A percentile compares a stretch with the other conserved stretches of the same genome.
Conservation (phyloP, 177 flowering plant species). For the Tripterygium wilfordii region DNA sequence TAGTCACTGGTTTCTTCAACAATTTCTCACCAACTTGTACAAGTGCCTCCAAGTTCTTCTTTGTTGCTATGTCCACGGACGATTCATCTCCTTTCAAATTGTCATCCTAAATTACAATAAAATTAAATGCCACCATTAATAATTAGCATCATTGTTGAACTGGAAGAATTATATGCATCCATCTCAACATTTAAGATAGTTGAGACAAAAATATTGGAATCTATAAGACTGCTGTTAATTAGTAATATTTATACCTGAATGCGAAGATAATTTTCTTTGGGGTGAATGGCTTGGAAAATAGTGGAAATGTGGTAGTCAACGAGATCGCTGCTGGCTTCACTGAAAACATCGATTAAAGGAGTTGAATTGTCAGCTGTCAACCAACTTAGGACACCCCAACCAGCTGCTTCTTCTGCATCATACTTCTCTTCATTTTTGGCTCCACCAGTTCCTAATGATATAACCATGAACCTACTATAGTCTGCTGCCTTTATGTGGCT, state of each 20-base stretch:
- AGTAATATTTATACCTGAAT: slow-evolving; percentile 22
- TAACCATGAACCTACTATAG: slow-evolving; percentile 25
- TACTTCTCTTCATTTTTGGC: slow-evolving; percentile 23
- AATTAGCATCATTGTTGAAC: too few relatives aligned
- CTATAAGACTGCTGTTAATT: too few relatives aligned
- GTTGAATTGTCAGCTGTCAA: slow-evolving; percentile 10
- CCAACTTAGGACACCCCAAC: slow-evolving; percentile 53
- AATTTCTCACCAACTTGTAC: slow-evolving; percentile 24
- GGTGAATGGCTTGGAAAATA: slow-evolving; percentile 32
- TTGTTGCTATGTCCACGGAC: slow-evolving; percentile 30
- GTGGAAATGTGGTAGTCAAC: slow-evolving; percentile 31
- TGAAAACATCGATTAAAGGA: slow-evolving; percentile 41
- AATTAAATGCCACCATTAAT: too few relatives aligned
- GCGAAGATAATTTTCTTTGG: slow-evolving; percentile 41
- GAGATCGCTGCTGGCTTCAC: slow-evolving; percentile 40
- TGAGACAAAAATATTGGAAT: too few relatives aligned
- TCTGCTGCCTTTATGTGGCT: slow-evolving; percentile 23
- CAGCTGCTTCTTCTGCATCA: slow-evolving; percentile 25
- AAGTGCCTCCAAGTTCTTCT: slow-evolving; percentile 26
- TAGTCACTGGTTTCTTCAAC: slow-evolving; percentile 30
- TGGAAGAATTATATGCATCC: too few relatives aligned
- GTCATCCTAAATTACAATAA: slow-evolving; percentile 54
- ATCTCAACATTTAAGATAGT: too few relatives aligned
- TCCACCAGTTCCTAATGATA: slow-evolving; percentile 52
- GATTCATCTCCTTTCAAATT: slow-evolving; percentile 22